phyloP scores from a whole-genome alignment of 257 asterid genomes.

The Eustoma russellianum region DNA sequence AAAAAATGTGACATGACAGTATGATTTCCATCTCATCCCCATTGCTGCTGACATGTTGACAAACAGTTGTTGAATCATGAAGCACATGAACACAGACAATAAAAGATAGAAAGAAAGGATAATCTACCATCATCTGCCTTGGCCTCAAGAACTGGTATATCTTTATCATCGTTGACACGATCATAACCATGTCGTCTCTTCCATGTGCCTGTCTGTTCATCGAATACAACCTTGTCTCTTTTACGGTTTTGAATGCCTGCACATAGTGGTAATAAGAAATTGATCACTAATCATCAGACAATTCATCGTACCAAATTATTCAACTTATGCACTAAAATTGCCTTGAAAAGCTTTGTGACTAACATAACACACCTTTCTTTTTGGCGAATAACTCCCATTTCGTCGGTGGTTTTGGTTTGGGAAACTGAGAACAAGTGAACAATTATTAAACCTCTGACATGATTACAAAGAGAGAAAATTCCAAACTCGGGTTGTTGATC shows the following conservation, averaged over 20 bases:
- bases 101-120: constrained; percentile 1
- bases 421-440: constrained; percentile 48
- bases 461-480: no score
- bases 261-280: constrained; percentile 3
- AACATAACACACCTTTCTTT: constrained; percentile 60
- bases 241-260: constrained; percentile 63
- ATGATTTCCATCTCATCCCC: no score
- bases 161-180: constrained; percentile 81
- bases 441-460: neutral
- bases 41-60: no score
- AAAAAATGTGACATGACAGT: no score
- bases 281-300: neutral
- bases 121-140: constrained; percentile 70
- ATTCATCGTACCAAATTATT: neutral
- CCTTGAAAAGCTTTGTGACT: constrained; percentile 1
- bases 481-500: no score
- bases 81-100: neutral
- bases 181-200: constrained; percentile 90
- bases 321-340: neutral
- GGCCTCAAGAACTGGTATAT: constrained; percentile 90
- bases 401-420: constrained; percentile 88
- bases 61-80: neutral
- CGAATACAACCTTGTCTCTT: constrained; percentile 75
- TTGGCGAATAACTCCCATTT: constrained; percentile 85
- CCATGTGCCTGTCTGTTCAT: constrained; percentile 84